Evolutionary conservation across 1,284 basidiomycete species (phyloP).

Genomic region (Ceratobasidium sp.): DNA sequence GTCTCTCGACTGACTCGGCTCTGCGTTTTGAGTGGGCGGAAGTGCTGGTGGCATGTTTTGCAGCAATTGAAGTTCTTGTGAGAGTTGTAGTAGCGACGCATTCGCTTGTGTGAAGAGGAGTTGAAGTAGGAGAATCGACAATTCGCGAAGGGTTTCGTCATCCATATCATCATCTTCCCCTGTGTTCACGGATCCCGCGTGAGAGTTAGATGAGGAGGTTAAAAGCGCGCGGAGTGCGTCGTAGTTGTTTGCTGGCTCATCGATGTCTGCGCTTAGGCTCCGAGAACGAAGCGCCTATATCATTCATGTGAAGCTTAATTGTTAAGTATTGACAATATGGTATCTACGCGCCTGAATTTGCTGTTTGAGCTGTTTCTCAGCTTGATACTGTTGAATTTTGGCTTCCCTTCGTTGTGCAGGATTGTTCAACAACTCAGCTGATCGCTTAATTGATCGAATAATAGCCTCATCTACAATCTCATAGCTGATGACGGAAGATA

Average conservation of each 20-base stretch:
- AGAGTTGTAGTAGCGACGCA: constrained; percentile 52
- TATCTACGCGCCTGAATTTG: constrained; percentile 72
- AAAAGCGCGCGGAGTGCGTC: constrained; percentile 37
- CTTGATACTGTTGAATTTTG: constrained; percentile 90
- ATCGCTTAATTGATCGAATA: constrained; percentile 53
- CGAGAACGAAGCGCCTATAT: constrained; percentile 66
- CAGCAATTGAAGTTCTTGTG: constrained; percentile 82
- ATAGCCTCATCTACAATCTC: constrained; percentile 64
- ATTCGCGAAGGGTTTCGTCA: constrained; percentile 75
- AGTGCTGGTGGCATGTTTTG: constrained; percentile 65
- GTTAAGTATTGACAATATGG: not conserved
- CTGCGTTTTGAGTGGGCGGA: not conserved
- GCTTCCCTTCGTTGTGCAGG: constrained; percentile 79
- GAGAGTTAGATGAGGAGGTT: constrained; percentile 3
- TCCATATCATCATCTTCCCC: constrained; percentile 70
- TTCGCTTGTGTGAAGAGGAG: constrained; percentile 80
- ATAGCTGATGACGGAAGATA: constrained; percentile 74
- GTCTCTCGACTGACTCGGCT: constrained; percentile 53
- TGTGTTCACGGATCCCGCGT: constrained; percentile 17
- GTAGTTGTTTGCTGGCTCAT: constrained; percentile 49
- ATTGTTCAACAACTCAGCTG: constrained; percentile 69
- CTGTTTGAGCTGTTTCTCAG: constrained; percentile 82
- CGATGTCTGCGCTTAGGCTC: constrained; percentile 55
- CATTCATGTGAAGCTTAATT: constrained; percentile 10
- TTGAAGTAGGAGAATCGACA: constrained; percentile 77